Evolutionary conservation across 2,329 filamentous ascomycete species (phyloP), one percentile per base, ranked within the genome.

Genomic region (Conoideocrella luteorostrata): DNA sequence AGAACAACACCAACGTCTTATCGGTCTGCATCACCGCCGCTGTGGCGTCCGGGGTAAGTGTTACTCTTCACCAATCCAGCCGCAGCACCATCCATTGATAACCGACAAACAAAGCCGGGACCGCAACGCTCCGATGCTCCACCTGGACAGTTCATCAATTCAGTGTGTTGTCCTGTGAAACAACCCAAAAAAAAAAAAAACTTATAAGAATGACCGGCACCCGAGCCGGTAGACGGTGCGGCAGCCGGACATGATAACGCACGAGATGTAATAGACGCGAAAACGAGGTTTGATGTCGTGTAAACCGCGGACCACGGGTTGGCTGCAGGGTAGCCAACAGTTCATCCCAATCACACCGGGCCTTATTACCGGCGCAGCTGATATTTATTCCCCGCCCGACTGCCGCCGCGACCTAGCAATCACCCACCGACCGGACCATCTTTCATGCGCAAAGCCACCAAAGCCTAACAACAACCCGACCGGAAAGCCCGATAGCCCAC

Each of bases 31-130:
- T 29, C 39, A 22, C 22, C 6, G 6, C 22, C 32, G 41, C 32
- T 13, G 41, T 43, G 41, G 41, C 41, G 41, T 43, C 41, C 33
- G 41, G 41, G 41, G 33, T 38, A 30, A 17, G 20, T 33, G 23
- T 18, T 28, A 30, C 11, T 42, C 11, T 28, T 41, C 29, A 29
- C 22, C 29, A 10, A 29, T 7, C 30, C 30, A 33, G 30, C 30
- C 30, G 10, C n/a, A 13, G 4, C 33, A 18, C n/a, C 33, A 6
- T 7, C 20, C 12, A 7, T 18, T n/a, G n/a, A n/a, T n/a, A n/a
- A n/a, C n/a, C n/a, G n/a, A n/a, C n/a, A 35, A 15, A 18, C 7
- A 17, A 33, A 7, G 22, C 33, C n/a, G 6, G 33, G 12, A 32
- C 26, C 10, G 13, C 15, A n/a, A 40, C 13, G 11, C 18, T 12